Conservation (phyloP, 2,329 filamentous ascomycete genomes). For the Diplodia sapinea region DNA sequence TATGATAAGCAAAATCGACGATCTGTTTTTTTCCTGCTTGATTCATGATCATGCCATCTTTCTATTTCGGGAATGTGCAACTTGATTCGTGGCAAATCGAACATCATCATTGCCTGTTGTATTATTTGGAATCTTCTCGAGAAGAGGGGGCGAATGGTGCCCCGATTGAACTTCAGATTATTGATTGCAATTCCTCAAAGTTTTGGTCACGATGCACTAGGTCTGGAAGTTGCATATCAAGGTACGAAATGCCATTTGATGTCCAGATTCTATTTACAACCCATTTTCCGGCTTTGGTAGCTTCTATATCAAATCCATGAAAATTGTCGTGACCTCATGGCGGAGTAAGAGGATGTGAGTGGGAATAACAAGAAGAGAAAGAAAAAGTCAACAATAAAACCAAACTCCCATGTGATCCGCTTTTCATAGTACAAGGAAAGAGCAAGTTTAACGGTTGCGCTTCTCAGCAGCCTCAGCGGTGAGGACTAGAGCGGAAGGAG, state of each 20-base stretch:
- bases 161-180: background rate
- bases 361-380: constrained; percentile 25
- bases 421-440: constrained; percentile 17
- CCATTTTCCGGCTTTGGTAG: constrained; percentile 26
- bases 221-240: background rate
- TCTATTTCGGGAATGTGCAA: background rate
- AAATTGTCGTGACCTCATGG: constrained; percentile 20
- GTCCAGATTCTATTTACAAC: constrained; percentile 20
- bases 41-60: background rate
- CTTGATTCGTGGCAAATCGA: background rate
- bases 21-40: background rate
- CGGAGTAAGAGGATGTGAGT: constrained; percentile 11
- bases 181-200: background rate
- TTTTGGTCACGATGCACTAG: background rate
- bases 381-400: background rate
- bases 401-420: constrained; percentile 21
- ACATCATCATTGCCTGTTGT: background rate
- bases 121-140: background rate
- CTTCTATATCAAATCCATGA: constrained; percentile 21
- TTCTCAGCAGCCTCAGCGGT: constrained; percentile 74
- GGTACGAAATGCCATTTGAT: constrained; percentile 15
- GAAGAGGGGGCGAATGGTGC: background rate
- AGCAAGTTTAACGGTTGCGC: constrained; percentile 59
- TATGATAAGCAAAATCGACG: background rate
- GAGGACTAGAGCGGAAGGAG: constrained; percentile 70